A percentile compares a stretch with the other conserved stretches of the same genome.
Conservation (phyloP, 2,329 filamentous ascomycete genomes). For the Cryphonectria japonica region DNA sequence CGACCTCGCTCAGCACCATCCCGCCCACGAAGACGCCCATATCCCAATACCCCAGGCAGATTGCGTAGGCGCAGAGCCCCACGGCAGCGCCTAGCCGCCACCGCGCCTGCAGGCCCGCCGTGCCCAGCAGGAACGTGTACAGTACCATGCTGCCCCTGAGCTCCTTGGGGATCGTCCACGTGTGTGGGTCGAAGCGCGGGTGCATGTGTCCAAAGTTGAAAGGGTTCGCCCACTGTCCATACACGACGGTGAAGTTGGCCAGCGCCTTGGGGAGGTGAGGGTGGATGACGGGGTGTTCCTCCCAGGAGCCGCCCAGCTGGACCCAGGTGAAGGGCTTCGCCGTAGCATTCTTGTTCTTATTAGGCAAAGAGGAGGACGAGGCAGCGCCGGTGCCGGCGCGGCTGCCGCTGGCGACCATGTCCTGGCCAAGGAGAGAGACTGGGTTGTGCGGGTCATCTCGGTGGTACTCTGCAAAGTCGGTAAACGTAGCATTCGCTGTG, state of each 20-base stretch:
- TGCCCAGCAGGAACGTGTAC: slow-evolving; percentile 46
- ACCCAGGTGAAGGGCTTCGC: slow-evolving; percentile 37
- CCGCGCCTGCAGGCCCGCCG: slow-evolving; percentile 41
- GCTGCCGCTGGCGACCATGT: slow-evolving; percentile 36
- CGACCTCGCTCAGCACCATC: slow-evolving; percentile 42
- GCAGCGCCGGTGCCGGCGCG: background rate
- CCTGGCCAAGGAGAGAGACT: background rate
- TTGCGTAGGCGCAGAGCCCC: slow-evolving; percentile 40
- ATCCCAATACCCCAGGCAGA: slow-evolving; percentile 45
- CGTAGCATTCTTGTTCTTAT: slow-evolving; percentile 30
- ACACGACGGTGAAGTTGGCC: slow-evolving; percentile 43
- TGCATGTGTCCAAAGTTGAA: slow-evolving; percentile 46
- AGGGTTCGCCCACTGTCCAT: slow-evolving; percentile 46
- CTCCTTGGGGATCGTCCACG: slow-evolving; percentile 48
- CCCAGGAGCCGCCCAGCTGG: slow-evolving; percentile 46
- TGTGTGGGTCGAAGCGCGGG: slow-evolving; percentile 46
- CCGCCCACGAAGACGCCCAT: slow-evolving; percentile 46
- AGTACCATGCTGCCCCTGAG: slow-evolving; percentile 46
- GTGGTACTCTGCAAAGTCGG: slow-evolving; percentile 25
- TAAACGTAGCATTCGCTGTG: slow-evolving; percentile 19
- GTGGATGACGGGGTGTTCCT: slow-evolving; percentile 46
- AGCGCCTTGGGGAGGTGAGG: slow-evolving; percentile 44
- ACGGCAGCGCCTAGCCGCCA: slow-evolving; percentile 40
- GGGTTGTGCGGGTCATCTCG: slow-evolving; percentile 23
- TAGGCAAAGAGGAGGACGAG: slow-evolving; percentile 39